Evolutionary conservation across 2,329 filamentous ascomycete genomes (phyloP).

Genomic region (Penicillium nordicum): DNA sequence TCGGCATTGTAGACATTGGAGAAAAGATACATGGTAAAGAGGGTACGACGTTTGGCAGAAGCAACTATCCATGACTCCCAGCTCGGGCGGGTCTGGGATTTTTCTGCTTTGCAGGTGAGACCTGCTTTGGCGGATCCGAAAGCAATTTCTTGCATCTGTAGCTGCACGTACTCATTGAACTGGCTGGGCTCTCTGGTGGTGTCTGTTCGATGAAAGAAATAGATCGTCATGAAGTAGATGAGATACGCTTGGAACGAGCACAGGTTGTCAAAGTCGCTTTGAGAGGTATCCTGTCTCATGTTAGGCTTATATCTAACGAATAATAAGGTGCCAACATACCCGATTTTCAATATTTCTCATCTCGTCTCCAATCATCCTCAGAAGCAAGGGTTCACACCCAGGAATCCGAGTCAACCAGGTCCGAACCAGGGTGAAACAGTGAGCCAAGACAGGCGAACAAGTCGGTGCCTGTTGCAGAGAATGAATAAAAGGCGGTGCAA

Average conservation of each 20-base stretch:
- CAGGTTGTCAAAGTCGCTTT: conserved; percentile 34
- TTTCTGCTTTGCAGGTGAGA: conserved; percentile 46
- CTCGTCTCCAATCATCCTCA: conserved; percentile 20
- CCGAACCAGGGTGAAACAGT: conserved; percentile 28
- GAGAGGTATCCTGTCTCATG: conserved; percentile 9
- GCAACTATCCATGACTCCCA: conserved; percentile 56
- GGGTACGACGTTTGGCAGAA: conserved; percentile 51
- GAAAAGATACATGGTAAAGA: conserved; percentile 55
- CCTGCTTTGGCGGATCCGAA: conserved; percentile 41
- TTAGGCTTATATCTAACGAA: background rate
- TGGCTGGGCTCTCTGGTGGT: conserved; percentile 27
- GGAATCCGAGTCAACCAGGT: conserved; percentile 25
- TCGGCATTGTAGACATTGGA: conserved; percentile 49
- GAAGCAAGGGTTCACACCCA: conserved; percentile 27
- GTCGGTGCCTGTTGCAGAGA: conserved; percentile 12
- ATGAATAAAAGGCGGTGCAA: conserved; percentile 28
- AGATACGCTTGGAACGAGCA: conserved; percentile 53
- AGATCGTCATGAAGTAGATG: conserved; percentile 51
- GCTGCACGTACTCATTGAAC: conserved; percentile 41
- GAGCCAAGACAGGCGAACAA: conserved; percentile 20
- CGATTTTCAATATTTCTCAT: conserved; percentile 22
- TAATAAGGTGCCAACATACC: conserved; percentile 4
- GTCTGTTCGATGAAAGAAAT: conserved; percentile 39
- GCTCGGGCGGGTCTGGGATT: conserved; percentile 37
- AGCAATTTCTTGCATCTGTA: conserved; percentile 52